Conservation (phyloP, 768 basidiomycete species). For the Naematelia aurantialba region DNA sequence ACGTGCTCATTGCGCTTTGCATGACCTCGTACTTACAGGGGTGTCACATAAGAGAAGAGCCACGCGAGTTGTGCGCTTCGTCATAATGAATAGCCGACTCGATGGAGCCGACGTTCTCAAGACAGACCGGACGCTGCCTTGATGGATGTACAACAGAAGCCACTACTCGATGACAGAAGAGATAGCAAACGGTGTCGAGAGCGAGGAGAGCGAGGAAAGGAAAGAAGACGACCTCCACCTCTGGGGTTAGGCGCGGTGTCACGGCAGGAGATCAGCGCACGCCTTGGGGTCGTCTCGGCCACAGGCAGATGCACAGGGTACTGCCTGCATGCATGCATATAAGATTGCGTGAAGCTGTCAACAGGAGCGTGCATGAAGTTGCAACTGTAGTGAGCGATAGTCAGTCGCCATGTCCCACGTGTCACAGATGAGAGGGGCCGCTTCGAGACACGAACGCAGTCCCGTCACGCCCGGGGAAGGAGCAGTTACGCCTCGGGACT, state of each 20-base stretch:
- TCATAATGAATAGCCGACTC: slow-evolving; percentile 7
- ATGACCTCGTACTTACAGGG: slow-evolving; percentile 29
- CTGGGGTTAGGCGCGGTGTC: neutral
- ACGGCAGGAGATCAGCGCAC: neutral
- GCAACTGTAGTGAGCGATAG: too few species aligned
- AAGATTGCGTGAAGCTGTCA: too few species aligned
- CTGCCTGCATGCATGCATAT: too few species aligned
- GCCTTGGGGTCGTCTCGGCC: too few species aligned
- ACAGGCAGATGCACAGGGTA: too few species aligned
- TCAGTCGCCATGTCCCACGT: too few species aligned
- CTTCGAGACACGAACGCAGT: too few species aligned
- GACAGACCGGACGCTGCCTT: neutral
- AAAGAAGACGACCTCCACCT: neutral
- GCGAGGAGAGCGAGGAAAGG: neutral
- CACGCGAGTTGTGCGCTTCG: slow-evolving; percentile 31
- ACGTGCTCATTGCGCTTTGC: neutral
- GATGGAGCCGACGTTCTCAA: neutral
- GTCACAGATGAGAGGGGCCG: too few species aligned
- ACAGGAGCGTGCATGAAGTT: too few species aligned
- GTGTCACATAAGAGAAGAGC: slow-evolving; percentile 47
- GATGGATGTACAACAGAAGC: too few species aligned
- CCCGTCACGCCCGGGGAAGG: too few species aligned
- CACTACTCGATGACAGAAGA: neutral
- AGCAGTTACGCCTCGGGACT: too few species aligned
- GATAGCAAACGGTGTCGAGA: neutral